phyloP scores from a whole-genome alignment of 305 asterid species.

The Rubia peregrina region DNA sequence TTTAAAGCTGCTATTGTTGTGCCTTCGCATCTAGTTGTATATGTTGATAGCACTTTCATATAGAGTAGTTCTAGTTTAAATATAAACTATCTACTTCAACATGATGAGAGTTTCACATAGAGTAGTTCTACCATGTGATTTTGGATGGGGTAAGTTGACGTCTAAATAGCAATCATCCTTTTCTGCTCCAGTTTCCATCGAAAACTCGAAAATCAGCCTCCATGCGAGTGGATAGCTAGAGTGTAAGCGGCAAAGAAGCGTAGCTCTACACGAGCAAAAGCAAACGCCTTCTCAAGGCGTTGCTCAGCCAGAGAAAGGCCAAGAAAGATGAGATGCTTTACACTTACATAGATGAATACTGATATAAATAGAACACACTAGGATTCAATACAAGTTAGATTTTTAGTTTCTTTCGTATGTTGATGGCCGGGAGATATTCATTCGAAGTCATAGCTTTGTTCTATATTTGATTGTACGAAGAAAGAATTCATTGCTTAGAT shows the following conservation, averaged over 20 bases:
- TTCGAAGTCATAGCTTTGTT: background rate
- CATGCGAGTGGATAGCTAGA: constrained; percentile 51
- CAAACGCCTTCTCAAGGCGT: constrained; percentile 75
- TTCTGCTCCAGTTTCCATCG: constrained; percentile 44
- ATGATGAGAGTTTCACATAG: too few species aligned
- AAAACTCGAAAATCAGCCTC: constrained; percentile 78
- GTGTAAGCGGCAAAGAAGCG: constrained; percentile 43
- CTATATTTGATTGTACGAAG: background rate
- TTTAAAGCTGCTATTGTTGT: too few species aligned
- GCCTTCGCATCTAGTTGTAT: too few species aligned
- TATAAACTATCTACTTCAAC: too few species aligned
- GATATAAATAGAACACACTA: constrained; percentile 24
- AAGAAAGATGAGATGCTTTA: constrained; percentile 81
- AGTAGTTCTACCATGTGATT: too few species aligned
- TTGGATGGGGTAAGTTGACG: too few species aligned
- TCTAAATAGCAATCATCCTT: background rate
- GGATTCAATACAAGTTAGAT: background rate
- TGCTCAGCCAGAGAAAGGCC: constrained; percentile 81
- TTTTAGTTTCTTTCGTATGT: background rate
- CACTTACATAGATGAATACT: constrained; percentile 84
- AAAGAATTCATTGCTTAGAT: background rate
- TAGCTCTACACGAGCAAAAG: constrained; percentile 67
- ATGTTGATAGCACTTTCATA: too few species aligned
- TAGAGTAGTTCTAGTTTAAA: too few species aligned
- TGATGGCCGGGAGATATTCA: background rate